phyloP scores from a whole-genome alignment of 2,329 filamentous ascomycete species.

The Alternaria ventricosa region DNA sequence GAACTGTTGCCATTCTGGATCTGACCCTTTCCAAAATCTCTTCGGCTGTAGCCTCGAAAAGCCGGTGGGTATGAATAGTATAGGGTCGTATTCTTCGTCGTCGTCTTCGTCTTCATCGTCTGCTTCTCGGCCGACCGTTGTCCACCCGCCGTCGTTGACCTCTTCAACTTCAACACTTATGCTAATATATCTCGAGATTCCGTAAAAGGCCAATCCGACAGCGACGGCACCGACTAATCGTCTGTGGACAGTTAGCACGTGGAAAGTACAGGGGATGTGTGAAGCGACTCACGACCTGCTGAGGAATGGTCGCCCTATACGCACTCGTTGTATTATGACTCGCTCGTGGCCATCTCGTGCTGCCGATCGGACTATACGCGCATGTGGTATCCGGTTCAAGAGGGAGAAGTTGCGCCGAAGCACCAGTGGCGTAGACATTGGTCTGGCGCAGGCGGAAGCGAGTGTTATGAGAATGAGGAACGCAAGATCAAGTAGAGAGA shows the following conservation, averaged over 20 bases:
- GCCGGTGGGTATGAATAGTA: conserved; percentile 58
- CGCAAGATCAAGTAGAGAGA: conserved; percentile 15
- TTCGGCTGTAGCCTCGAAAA: conserved; percentile 50
- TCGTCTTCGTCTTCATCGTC: conserved; percentile 43
- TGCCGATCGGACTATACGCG: conserved; percentile 33
- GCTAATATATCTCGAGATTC: conserved; percentile 30
- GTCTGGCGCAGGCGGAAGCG: conserved; percentile 22
- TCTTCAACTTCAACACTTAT: conserved; percentile 33
- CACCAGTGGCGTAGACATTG: conserved; percentile 48
- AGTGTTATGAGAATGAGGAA: conserved; percentile 20
- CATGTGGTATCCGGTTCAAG: conserved; percentile 33
- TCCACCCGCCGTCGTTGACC: conserved; percentile 21
- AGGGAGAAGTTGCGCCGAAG: conserved; percentile 48
- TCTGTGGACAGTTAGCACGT: conserved; percentile 23
- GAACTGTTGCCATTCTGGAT: conserved; percentile 62
- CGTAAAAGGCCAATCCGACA: conserved; percentile 25
- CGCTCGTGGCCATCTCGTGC: conserved; percentile 40
- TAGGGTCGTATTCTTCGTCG: conserved; percentile 40
- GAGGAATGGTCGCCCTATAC: conserved; percentile 48
- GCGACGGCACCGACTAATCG: conserved; percentile 34
- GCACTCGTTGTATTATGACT: conserved; percentile 49
- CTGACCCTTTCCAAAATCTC: conserved; percentile 57
- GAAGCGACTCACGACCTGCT: conserved; percentile 39
- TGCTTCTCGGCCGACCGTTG: conserved; percentile 22
- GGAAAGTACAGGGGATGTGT: background rate